phyloP scores from a whole-genome alignment of 352 stramenopile species.

The Globisporangium cystogenes region DNA sequence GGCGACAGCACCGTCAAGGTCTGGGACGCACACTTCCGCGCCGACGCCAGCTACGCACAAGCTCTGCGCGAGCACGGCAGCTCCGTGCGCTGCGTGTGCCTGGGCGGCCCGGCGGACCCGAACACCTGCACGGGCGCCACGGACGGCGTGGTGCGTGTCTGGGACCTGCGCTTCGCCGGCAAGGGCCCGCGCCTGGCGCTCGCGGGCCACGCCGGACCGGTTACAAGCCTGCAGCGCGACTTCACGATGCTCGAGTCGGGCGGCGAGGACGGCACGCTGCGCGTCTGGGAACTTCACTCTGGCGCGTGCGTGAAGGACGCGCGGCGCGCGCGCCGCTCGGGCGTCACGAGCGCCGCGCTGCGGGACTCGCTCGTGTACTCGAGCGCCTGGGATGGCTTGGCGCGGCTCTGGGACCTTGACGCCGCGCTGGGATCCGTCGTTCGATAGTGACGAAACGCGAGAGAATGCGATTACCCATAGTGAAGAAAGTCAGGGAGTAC shows the following conservation, averaged over 20 bases:
- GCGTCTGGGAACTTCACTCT: constrained; percentile 80
- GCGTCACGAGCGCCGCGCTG: constrained; percentile 59
- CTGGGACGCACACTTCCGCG: constrained; percentile 71
- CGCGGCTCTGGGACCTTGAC: constrained; percentile 68
- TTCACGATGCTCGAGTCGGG: constrained; percentile 78
- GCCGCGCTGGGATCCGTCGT: not conserved
- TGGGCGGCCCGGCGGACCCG: constrained; percentile 66
- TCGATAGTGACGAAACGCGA: not conserved
- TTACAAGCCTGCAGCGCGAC: constrained; percentile 70
- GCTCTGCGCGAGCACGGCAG: constrained; percentile 54
- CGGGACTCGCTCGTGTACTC: constrained; percentile 64
- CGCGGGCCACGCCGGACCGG: constrained; percentile 35
- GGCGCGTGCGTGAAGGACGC: constrained; percentile 52
- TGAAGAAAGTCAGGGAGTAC: not conserved
- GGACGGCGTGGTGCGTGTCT: constrained; percentile 74
- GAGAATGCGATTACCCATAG: not conserved
- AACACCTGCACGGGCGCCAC: constrained; percentile 72
- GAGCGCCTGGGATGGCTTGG: constrained; percentile 65
- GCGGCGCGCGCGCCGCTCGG: constrained; percentile 43
- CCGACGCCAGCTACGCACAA: constrained; percentile 39
- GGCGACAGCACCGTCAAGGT: constrained; percentile 74
- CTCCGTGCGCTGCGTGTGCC: constrained; percentile 60
- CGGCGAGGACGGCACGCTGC: constrained; percentile 64
- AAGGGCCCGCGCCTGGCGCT: constrained; percentile 61
- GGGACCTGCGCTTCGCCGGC: constrained; percentile 73